Base-by-base conservation (phyloP, 768 basidiomycete genomes). In the Lentinula boryana region DNA sequence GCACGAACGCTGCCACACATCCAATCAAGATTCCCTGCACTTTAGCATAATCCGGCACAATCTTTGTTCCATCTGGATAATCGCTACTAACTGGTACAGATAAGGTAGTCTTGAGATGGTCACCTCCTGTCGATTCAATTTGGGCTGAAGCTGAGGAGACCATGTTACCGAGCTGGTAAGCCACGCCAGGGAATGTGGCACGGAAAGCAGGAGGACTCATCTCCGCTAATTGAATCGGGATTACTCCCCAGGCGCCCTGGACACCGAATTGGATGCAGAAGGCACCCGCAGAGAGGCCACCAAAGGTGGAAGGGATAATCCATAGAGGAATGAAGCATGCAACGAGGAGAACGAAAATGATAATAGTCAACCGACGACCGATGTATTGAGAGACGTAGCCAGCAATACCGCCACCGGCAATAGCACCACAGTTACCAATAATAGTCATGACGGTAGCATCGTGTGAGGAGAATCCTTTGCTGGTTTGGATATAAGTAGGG, bases 11-110 rank as follows among this genome's bases (percentile, higher is more conserved):
- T 1, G 90, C 79, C 18, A 97, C 88, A 27, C 82, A 79, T 7
- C 94, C 95, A 50, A 97, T 87, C 40, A 98, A 78, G 68, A 98
- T 94, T 6, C 90, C 91, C 76, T 93, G 90, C 4, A 91, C 90
- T 71, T 82, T 85, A 2, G 87, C 88, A 64, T 91, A 91, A 67
- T 91, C 84, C 1, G 86, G 78, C 0, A 86, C 83, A 23, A 66
- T 63, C 2, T 70, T 75, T 0, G 68, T 66, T 5, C 68, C 65
- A 1, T 84, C 85, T 15, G 51, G 55, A n/a, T 77, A 65, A 23
- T 79, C 32, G 18, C 31, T 18, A 18, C 57, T 50, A 23, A 48
- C 57, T 16, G 58, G 40, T 3, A 41, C 63, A 49, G 75, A 67
- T 43, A 86, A 70, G 4, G 78, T 83, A 0, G 81, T 85, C 60